Evolutionary conservation across 2,329 filamentous ascomycete genomes (phyloP), one percentile per base, ranked within the genome.

Genomic region (Didymella keratinophila): DNA sequence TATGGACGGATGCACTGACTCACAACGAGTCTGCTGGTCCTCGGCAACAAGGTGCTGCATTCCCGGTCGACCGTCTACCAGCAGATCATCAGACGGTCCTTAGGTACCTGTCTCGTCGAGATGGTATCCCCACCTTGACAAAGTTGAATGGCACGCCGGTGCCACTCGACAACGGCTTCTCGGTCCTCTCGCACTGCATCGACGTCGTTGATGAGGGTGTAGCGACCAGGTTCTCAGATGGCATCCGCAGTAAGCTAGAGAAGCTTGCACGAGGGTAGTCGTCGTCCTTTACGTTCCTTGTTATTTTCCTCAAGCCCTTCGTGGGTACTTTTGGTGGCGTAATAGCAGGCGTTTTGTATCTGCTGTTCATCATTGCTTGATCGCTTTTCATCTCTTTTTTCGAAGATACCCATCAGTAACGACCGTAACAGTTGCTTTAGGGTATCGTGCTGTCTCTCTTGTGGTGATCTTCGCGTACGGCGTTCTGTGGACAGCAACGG

Each of bases 211-310:
- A 84, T 45, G 82, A 83, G 59, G 84, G 83, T 30, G 74, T 80
- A 14, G 76, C 82, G 32, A 82, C 81, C 44, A 78, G 82, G 21
- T 82, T 86, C 63, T 81, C 81, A 7, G 83, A 86, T 62, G 84
- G 84, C 9, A 83, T 86, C 58, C 78, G 80, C 39, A 78, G 79
- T 54, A 86, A 86, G 71, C 75, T 86, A 23, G 80, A 83, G 57
- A 78, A 78, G 59, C 67, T 83, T 42, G 74, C 79, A 28, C 65
- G 74, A 39, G 71, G 72, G 27, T 66, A 49, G 58, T n/a, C 47
- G 25, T 25, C 39, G 27, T 37, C 3, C 18, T 14, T 11, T 36
- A 12, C 34, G 11, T 32, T 14, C 50, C 45, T 48, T 2, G 14
- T 58, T 63, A 36, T 11, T 57, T 51, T 43, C 32, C 27, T 41